These are phyloP conservation scores for Candida nitratophila DNA, from an alignment of 805 yeast genomes.

Conservation along the genomic window DNA sequence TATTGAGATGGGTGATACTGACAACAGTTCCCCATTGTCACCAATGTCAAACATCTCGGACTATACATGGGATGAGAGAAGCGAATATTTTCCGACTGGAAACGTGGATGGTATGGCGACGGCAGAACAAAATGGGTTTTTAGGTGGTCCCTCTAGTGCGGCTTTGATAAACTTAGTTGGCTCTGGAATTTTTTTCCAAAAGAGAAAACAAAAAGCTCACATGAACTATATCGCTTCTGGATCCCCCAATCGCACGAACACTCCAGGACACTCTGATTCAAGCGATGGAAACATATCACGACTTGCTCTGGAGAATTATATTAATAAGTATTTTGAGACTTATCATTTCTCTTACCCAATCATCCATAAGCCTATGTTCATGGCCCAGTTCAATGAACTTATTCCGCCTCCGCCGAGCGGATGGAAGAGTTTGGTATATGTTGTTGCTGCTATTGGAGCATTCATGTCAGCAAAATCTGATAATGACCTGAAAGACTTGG, in stretches of 20 bases:
- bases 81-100: neutral
- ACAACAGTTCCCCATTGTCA: too few relatives aligned
- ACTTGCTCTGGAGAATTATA: conserved; percentile 5
- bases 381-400: conserved; percentile 12
- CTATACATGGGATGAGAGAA: conserved; percentile 8
- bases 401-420: conserved; percentile 8
- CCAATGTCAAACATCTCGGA: conserved; percentile 1
- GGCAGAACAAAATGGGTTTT: conserved; percentile 9
- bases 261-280: too few relatives aligned
- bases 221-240: neutral
- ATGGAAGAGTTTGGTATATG: conserved; percentile 11
- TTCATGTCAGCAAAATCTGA: conserved; percentile 8
- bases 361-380: conserved; percentile 9
- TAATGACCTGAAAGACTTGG: conserved; percentile 2
- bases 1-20: too few relatives aligned
- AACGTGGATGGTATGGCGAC: conserved; percentile 12
- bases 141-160: conserved; percentile 10
- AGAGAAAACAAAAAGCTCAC: neutral
- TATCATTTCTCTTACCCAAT: conserved; percentile 12
- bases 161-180: conserved; percentile 6
- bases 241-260: too few relatives aligned
- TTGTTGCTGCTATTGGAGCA: conserved; percentile 13
- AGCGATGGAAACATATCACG: neutral
- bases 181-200: conserved; percentile 4
- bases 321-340: conserved; percentile 8